Percentiles rank a stretch among this genome's conserved stretches.
phyloP scores from a whole-genome alignment of 192 early-diverging fungal genomes.

The Backusella australiensis region DNA sequence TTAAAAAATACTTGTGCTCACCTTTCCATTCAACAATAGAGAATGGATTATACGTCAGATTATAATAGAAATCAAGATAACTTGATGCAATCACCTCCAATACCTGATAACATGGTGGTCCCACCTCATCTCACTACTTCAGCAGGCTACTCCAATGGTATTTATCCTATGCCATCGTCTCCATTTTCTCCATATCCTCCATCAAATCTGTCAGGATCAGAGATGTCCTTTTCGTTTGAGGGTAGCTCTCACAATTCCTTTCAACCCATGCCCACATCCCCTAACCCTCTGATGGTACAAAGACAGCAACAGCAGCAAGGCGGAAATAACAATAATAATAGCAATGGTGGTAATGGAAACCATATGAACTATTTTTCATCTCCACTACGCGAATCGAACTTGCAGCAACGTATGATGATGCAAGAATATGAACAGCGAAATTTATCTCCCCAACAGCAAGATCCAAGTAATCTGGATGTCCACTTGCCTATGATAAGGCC shows the following conservation, averaged over 20 bases:
- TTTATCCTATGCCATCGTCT: not conserved
- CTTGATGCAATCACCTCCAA: constrained; percentile 6
- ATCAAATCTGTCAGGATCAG: not conserved
- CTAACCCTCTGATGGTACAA: not conserved
- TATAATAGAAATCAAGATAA: not conserved
- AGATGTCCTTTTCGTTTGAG: not conserved
- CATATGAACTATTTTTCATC: not conserved
- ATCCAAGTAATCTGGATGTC: not conserved
- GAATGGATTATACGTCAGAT: constrained; percentile 7
- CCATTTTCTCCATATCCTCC: not conserved
- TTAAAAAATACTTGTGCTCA: not conserved
- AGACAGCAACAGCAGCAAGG: not conserved
- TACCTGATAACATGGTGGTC: not conserved
- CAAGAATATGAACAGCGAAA: constrained; percentile 10
- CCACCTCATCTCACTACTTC: not conserved
- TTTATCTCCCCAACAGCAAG: constrained; percentile 5
- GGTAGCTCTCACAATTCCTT: not conserved
- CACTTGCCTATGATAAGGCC: not conserved
- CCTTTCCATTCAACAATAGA: not conserved
- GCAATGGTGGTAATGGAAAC: not conserved
- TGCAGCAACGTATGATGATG: not conserved
- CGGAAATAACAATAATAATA: not conserved
- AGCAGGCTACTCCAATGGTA: not conserved
- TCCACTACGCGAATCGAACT: not conserved
- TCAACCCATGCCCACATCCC: not conserved